Evolutionary conservation across 148 eudicot species (phyloP).

Genomic region (Spergularia bocconei): DNA sequence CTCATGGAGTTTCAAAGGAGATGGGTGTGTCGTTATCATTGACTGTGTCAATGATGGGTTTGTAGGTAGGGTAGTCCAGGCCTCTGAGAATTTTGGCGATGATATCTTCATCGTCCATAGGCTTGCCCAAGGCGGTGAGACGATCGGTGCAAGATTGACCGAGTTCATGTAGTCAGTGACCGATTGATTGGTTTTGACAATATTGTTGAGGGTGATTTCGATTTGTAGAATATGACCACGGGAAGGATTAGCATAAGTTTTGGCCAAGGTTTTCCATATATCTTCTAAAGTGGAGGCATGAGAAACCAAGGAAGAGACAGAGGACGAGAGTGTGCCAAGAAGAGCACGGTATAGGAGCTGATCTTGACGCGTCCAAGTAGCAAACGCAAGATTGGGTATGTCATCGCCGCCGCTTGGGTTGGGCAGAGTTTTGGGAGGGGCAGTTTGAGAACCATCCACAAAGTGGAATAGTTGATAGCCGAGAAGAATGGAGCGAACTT

Average conservation of each 20-base stretch:
- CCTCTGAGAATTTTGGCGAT: not conserved
- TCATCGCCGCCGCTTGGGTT: not conserved
- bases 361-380: not conserved
- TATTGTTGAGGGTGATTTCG: not conserved
- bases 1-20: not conserved
- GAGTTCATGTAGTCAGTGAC: not conserved
- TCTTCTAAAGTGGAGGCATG: not conserved
- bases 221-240: constrained; percentile 19
- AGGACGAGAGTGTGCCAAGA: not conserved
- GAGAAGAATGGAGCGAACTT: not conserved
- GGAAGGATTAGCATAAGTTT: not conserved
- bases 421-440: not conserved
- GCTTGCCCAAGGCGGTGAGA: not conserved
- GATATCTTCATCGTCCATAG: not conserved
- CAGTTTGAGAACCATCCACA: not conserved
- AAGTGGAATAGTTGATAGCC: not conserved
- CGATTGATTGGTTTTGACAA: not conserved
- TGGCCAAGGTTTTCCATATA: not conserved
- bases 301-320: not conserved
- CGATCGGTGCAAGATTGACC: not conserved
- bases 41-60: not conserved
- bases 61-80: not conserved
- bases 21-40: constrained; percentile 12
- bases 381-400: not conserved
- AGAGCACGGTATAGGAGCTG: not conserved